phyloP scores from a whole-genome alignment of 1,284 basidiomycete genomes.

The Coniophora puteana region DNA sequence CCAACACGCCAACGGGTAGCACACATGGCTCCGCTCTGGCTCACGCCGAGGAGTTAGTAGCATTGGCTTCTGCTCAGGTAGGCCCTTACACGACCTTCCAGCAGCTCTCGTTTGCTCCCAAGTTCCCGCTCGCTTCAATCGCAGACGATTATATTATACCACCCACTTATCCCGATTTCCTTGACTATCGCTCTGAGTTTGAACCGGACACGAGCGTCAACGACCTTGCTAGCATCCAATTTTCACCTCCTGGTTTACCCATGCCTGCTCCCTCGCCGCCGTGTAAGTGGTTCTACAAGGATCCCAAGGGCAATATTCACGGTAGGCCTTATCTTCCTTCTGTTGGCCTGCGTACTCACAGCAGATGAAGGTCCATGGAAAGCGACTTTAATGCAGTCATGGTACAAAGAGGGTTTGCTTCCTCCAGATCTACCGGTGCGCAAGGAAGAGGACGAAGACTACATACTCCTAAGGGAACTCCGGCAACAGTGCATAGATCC shows the following conservation, averaged over 20 bases:
- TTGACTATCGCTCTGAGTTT: slow-evolving; percentile 60
- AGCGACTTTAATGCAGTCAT: slow-evolving; percentile 77
- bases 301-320: slow-evolving; percentile 74
- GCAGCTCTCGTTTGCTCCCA: slow-evolving; percentile 77
- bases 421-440: slow-evolving; percentile 77
- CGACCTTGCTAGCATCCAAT: slow-evolving; percentile 60
- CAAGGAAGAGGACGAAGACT: slow-evolving; percentile 67
- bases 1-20: slow-evolving; percentile 19
- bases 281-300: slow-evolving; percentile 74
- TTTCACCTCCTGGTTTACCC: slow-evolving; percentile 74
- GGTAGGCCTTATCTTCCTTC: slow-evolving; percentile 41
- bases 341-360: slow-evolving; percentile 6
- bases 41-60: slow-evolving; percentile 65
- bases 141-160: slow-evolving; percentile 87
- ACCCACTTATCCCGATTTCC: slow-evolving; percentile 76
- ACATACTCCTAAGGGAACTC: slow-evolving; percentile 65
- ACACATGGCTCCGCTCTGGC: slow-evolving; percentile 26
- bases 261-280: slow-evolving; percentile 61
- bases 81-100: slow-evolving; percentile 88
- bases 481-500: slow-evolving; percentile 74
- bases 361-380: slow-evolving; percentile 70
- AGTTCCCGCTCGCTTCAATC: slow-evolving; percentile 79
- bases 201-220: slow-evolving; percentile 51
- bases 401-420: slow-evolving; percentile 78
- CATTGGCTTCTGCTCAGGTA: slow-evolving; percentile 63